phyloP scores from a whole-genome alignment of 805 yeast genomes.

The Pachysolen tannophilus region DNA sequence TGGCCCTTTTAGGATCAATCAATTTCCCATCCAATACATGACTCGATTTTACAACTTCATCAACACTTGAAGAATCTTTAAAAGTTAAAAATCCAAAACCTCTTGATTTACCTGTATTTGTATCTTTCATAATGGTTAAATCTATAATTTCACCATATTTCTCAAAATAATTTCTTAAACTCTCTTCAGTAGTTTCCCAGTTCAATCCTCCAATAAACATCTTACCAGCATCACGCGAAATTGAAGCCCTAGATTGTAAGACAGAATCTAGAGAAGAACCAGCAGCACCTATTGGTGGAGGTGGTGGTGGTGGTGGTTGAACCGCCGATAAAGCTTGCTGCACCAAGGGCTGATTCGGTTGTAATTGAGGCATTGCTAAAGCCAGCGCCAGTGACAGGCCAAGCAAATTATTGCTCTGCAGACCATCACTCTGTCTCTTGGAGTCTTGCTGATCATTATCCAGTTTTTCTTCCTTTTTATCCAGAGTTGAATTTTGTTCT shows the following conservation, averaged over 20 bases:
- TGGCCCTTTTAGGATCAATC: conserved; percentile 95
- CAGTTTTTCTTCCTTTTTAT: conserved; percentile 6
- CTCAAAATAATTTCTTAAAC: conserved; percentile 70
- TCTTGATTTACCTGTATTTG: conserved; percentile 77
- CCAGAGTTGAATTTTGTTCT: conserved; percentile 4
- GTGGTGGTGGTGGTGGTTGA: conserved; percentile 9
- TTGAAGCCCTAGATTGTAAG: conserved; percentile 6
- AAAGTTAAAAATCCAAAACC: conserved; percentile 95
- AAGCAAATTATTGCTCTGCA: no score
- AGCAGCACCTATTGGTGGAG: not conserved
- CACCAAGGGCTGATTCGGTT: conserved; percentile 11
- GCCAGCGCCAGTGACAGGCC: no score
- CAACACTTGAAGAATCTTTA: conserved; percentile 73
- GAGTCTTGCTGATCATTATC: not conserved
- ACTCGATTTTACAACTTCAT: conserved; percentile 75
- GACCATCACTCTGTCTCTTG: no score
- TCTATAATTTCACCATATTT: conserved; percentile 87
- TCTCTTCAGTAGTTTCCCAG: conserved; percentile 95
- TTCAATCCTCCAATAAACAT: conserved; percentile 96
- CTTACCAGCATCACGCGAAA: conserved; percentile 43
- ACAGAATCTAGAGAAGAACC: not conserved
- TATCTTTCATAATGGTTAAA: conserved; percentile 88
- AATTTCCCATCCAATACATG: conserved; percentile 93
- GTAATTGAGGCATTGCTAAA: conserved; percentile 8
- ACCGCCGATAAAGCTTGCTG: conserved; percentile 11